Base-by-base conservation (phyloP, 352 stramenopile genomes). In the Phytophthora agathidicida region DNA sequence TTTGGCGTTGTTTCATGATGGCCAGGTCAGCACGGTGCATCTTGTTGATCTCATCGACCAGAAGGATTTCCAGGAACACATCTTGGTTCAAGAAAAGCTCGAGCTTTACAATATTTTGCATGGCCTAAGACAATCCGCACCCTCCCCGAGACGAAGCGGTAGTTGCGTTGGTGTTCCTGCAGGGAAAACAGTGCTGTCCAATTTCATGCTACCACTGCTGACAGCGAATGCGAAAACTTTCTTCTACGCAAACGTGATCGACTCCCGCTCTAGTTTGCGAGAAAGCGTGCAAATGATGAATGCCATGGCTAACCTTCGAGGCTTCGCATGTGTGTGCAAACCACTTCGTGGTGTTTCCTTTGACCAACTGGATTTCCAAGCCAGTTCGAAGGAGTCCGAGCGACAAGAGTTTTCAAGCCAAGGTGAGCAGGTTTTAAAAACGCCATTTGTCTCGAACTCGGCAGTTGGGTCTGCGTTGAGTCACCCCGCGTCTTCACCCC, bases 1-100 rank as follows among this genome's bases (percentile, higher is more conserved):
- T 2, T 59, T 91, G 26, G 75, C 79, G n/a, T 71, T 91, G 30
- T 88, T 85, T 50, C 62, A 75, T 38, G 30, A 48, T 17, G 82
- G 79, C 16, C 82, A 91, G 38, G 62, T 89, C 11, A 91, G 79
- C 48, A 88, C 77, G 19, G 60, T 89, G 24, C 82, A 91, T 28
- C 32, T 89, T 14, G 73, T 86, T 8, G 79, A 91, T 36, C 55
- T 91, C 9, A 60, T 81, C 22, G 80, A 91, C 36, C 61, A 89
- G 38, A 83, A 86, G 30, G 77, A 88, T 55, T 85, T 78, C 45
- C 54, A 79, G 3, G 77, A 86, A 35, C 27, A 58, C 7, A n/a
- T 70, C 1, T 57, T 70, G 11, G 70, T 58, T 8, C 65, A 78
- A 39, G 82, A 91, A 49, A 88, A 87, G 53, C 45, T 68, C 2